Evolutionary conservation across 805 yeast species (phyloP).

Genomic region (Kazachstania kunashirensis): DNA sequence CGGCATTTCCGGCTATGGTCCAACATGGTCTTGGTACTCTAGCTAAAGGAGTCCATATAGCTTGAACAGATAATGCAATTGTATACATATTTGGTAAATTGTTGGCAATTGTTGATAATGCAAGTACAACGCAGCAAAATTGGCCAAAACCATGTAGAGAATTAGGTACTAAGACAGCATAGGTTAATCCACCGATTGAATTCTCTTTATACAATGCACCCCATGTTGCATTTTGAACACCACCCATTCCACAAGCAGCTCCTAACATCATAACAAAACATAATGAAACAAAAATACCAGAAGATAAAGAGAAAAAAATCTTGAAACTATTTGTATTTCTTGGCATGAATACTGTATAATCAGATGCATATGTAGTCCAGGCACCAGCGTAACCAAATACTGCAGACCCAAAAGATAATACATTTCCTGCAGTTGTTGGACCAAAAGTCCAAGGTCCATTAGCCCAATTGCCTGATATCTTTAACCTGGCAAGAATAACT

Average conservation of each 20-base stretch:
- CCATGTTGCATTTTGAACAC: slow-evolving; percentile 38
- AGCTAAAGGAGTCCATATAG: slow-evolving; percentile 62
- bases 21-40: slow-evolving; percentile 73
- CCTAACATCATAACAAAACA: slow-evolving; percentile 68
- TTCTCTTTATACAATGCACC: slow-evolving; percentile 40
- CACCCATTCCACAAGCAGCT: slow-evolving; percentile 76
- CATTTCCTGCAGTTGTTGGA: slow-evolving; percentile 59
- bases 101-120: slow-evolving; percentile 80
- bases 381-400: slow-evolving; percentile 86
- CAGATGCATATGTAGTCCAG: slow-evolving; percentile 92
- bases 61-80: slow-evolving; percentile 75
- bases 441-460: slow-evolving; percentile 48
- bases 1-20: slow-evolving; percentile 67
- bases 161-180: slow-evolving; percentile 63
- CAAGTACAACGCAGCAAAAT: slow-evolving; percentile 75
- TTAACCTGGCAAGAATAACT: slow-evolving; percentile 67
- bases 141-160: slow-evolving; percentile 84
- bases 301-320: slow-evolving; percentile 52
- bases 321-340: slow-evolving; percentile 45
- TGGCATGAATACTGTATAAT: slow-evolving; percentile 82
- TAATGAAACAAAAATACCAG: slow-evolving; percentile 59
- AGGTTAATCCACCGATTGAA: slow-evolving; percentile 74
- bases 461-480: slow-evolving; percentile 53
- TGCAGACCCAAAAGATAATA: slow-evolving; percentile 74
- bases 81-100: slow-evolving; percentile 92